Evolutionary conservation across 139 green algal species (phyloP).

Genomic region (Chlamydomonas asymmetrica): DNA sequence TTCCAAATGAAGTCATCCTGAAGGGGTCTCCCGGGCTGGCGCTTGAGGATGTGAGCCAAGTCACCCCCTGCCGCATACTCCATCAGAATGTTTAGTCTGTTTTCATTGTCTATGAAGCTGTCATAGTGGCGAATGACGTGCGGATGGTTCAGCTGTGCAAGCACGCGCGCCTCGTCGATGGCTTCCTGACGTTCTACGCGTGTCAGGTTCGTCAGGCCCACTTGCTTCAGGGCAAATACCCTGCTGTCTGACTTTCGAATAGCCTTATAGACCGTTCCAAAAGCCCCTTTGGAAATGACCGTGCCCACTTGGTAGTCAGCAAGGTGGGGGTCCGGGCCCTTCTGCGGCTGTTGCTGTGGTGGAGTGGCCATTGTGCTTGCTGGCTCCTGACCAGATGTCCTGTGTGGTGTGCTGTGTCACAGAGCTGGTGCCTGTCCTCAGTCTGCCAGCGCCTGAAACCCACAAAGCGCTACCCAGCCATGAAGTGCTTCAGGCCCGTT

Average conservation of each 20-base stretch:
- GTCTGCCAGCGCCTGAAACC: too few species aligned
- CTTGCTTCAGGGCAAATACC: constrained; percentile 71
- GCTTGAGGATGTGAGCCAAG: constrained; percentile 52
- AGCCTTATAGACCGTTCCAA: constrained; percentile 63
- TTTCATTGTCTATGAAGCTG: constrained; percentile 64
- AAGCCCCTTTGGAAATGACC: constrained; percentile 63
- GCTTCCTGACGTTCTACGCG: constrained; percentile 57
- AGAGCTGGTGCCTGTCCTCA: too few species aligned
- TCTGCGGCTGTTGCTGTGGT: neutral
- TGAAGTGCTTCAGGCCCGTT: too few species aligned
- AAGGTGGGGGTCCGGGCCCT: too few species aligned
- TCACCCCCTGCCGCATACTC: constrained; percentile 66
- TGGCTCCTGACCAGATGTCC: too few species aligned
- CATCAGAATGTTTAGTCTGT: constrained; percentile 80
- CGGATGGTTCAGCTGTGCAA: constrained; percentile 60
- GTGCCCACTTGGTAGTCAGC: constrained; percentile 49
- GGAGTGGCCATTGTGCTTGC: neutral
- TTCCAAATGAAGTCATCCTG: constrained; percentile 64
- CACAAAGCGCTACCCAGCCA: too few species aligned
- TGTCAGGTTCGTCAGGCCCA: constrained; percentile 64
- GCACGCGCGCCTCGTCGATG: constrained; percentile 72
- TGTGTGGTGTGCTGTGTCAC: too few species aligned
- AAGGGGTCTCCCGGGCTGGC: constrained; percentile 35
- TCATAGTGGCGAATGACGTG: constrained; percentile 64
- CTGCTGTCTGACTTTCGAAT: constrained; percentile 48